Percentiles rank a stretch among this genome's conserved stretches.
These are phyloP conservation scores for Arthrobotrys musiformis DNA, from an alignment of 2,329 filamentous ascomycete genomes.

Conservation along the genomic window DNA sequence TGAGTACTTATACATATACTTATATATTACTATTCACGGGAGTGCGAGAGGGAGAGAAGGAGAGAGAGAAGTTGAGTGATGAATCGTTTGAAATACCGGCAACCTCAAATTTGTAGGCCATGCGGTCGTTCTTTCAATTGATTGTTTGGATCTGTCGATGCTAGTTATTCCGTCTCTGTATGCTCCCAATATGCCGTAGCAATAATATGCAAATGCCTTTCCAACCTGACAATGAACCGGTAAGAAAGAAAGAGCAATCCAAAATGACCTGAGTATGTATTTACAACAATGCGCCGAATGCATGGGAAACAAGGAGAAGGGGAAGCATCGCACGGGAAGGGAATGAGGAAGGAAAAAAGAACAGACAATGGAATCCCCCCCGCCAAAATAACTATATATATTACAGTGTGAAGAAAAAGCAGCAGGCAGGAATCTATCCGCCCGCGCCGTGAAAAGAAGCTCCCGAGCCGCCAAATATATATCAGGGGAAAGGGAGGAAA, in stretches of 20 bases:
- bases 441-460: slow-evolving; percentile 1
- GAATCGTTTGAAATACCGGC: slow-evolving; percentile 47
- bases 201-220: slow-evolving; percentile 40
- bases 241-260: slow-evolving; percentile 28
- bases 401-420: slow-evolving; percentile 31
- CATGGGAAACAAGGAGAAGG: slow-evolving; percentile 9
- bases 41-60: background rate
- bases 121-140: slow-evolving; percentile 53
- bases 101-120: slow-evolving; percentile 56
- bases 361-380: background rate
- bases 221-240: slow-evolving; percentile 28
- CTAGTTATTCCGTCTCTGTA: slow-evolving; percentile 28
- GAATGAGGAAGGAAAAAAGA: slow-evolving; percentile 2
- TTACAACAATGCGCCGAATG: slow-evolving; percentile 36
- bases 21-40: background rate
- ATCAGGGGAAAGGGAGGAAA: slow-evolving; percentile 16
- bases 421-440: slow-evolving; percentile 30
- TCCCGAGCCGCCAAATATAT: background rate
- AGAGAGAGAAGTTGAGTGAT: background rate
- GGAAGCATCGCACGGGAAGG: slow-evolving; percentile 19
- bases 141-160: slow-evolving; percentile 50
- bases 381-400: slow-evolving; percentile 37
- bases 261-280: slow-evolving; percentile 20
- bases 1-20: background rate
- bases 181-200: slow-evolving; percentile 39